Conservation (phyloP, 805 yeast genomes). For the Yamadazyma olivae region DNA sequence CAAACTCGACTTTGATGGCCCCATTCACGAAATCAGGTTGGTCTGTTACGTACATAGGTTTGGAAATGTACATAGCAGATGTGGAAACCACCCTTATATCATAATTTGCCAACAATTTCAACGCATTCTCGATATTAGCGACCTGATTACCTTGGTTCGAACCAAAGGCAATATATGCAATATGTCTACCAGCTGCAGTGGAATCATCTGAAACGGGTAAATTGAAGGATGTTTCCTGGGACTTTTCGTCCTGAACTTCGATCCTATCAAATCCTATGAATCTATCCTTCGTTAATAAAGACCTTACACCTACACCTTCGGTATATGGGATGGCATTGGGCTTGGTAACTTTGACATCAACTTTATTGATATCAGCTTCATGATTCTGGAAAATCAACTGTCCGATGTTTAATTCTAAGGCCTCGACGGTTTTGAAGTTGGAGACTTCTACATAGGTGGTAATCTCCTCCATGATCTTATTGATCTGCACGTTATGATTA, state of each 20-base stretch:
- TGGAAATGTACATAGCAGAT: constrained; percentile 81
- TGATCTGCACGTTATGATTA: constrained; percentile 35
- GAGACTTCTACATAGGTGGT: constrained; percentile 68
- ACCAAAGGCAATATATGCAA: constrained; percentile 83
- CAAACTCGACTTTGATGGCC: constrained; percentile 64
- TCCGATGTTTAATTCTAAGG: constrained; percentile 73
- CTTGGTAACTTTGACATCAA: constrained; percentile 67
- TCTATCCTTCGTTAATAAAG: constrained; percentile 46
- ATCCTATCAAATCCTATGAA: constrained; percentile 26
- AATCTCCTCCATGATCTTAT: constrained; percentile 45
- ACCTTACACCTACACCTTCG: constrained; percentile 85
- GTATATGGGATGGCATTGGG: constrained; percentile 87
- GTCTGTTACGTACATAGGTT: constrained; percentile 85
- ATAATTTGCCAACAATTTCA: constrained; percentile 41
- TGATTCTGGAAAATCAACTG: constrained; percentile 48
- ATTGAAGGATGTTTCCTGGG: constrained; percentile 20
- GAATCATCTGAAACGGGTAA: constrained; percentile 24
- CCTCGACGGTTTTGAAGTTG: constrained; percentile 89
- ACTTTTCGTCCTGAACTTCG: neutral
- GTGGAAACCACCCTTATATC: constrained; percentile 51
- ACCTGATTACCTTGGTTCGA: constrained; percentile 78
- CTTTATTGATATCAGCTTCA: constrained; percentile 29
- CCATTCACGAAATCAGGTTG: constrained; percentile 87
- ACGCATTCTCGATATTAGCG: constrained; percentile 55
- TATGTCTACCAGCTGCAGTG: constrained; percentile 29